Base-by-base conservation (phyloP, 441 rosid genomes). In the Flueggea neowawraea region DNA sequence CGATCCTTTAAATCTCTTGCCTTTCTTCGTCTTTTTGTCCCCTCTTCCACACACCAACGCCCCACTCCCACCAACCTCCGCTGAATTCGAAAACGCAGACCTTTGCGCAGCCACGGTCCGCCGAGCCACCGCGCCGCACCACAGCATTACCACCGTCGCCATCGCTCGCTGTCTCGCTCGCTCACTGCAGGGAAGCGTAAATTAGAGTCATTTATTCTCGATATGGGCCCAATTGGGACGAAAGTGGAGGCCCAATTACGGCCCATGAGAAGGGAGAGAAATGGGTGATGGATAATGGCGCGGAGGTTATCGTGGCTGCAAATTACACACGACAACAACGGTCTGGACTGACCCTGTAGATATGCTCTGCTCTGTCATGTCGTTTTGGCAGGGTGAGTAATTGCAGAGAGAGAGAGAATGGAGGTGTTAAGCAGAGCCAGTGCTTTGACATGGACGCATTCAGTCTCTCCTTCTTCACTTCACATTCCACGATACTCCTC, bases 1-100 rank as follows among this genome's bases (percentile, higher is more conserved):
- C 58, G 98, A 83, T 51, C 99, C 96, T 53, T 84, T 91, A 73
- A 95, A 91, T 66, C 84, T 82, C 74, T 95, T 95, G 78, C 97
- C 99, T 69, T 67, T 91, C 93, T 84, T 89, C 55, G 99, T 95
- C 80, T 71, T 86, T 83, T 82, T 85, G 73, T 95, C 99, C 31
- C 99, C 98, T 60, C 99, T 70, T 51, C 99, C 99, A 62, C 98
- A 95, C 55, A 80, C 43, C 22, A 73, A 70, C 70, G 93, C 60
- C 66, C 74, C 22, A 14, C 71, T 58, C 31, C 63, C 13, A 68
- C 77, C 5, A 16, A 65, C n/a, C 10, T 60, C 14, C 50, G 71
- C 22, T 2, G 75, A 32, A 14, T 70, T 12, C 4, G 72, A n/a
- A 4, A 75, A 14, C 57, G 60, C 6, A 60, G 78, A 63, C 51